A percentile compares a stretch with the other conserved stretches of the same genome.
phyloP scores from a whole-genome alignment of 306 rosid genomes.

The Lotus japonicus region DNA sequence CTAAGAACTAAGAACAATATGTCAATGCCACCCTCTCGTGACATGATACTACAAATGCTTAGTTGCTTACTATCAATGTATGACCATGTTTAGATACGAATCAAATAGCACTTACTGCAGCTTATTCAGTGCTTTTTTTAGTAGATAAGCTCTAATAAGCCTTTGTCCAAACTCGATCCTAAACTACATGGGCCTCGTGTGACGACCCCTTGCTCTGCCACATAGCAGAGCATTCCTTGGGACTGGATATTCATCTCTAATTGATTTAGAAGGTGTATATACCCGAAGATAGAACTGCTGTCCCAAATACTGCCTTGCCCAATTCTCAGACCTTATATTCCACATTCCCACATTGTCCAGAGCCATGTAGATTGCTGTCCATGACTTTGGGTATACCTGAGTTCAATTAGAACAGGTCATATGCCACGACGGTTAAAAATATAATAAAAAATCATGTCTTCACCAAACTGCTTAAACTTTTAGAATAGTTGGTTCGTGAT shows the following conservation, averaged over 20 bases:
- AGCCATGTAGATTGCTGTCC: slow-evolving; percentile 88
- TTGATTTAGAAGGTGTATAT: slow-evolving; percentile 56
- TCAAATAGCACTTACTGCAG: too few relatives aligned
- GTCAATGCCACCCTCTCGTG: slow-evolving; percentile 72
- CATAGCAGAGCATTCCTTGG: slow-evolving; percentile 85
- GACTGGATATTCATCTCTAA: slow-evolving; percentile 71
- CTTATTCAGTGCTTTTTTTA: too few relatives aligned
- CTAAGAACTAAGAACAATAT: background rate
- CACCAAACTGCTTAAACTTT: too few relatives aligned
- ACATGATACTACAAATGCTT: slow-evolving; percentile 23
- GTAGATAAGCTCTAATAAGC: too few relatives aligned
- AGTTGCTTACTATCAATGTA: background rate
- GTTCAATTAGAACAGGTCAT: background rate
- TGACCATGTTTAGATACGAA: too few relatives aligned
- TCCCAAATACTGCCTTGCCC: slow-evolving; percentile 95
- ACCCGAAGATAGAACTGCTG: slow-evolving; percentile 91
- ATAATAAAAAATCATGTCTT: too few relatives aligned
- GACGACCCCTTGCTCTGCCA: slow-evolving; percentile 79
- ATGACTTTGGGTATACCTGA: slow-evolving; percentile 77
- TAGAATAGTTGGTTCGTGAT: too few relatives aligned
- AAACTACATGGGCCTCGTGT: slow-evolving; percentile 49
- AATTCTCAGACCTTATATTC: slow-evolving; percentile 85
- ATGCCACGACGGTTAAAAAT: too few relatives aligned
- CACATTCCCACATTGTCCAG: slow-evolving; percentile 97
- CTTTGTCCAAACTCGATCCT: too few relatives aligned